Conservation (phyloP, 495 filamentous ascomycete species). For the Podospora comata region DNA sequence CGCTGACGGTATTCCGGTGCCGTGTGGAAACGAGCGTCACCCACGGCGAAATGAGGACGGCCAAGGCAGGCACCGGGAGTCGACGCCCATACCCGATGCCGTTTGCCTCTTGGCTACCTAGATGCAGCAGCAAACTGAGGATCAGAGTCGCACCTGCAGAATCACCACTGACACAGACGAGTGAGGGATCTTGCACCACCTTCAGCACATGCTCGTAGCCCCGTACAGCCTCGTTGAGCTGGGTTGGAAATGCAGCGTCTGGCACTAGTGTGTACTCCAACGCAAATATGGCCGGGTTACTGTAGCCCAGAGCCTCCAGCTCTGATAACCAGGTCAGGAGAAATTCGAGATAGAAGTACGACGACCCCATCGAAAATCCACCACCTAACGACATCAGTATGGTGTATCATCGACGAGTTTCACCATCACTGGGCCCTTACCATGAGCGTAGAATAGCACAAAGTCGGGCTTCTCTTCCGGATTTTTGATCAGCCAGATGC, state of each 20-base stretch:
- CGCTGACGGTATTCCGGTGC: slow-evolving; percentile 56
- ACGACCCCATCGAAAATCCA: slow-evolving; percentile 73
- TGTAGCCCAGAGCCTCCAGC: slow-evolving; percentile 56
- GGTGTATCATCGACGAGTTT: not conserved
- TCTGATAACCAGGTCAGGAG: slow-evolving; percentile 61
- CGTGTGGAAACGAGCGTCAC: slow-evolving; percentile 54
- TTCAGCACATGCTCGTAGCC: slow-evolving; percentile 66
- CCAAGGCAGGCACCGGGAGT: slow-evolving; percentile 46
- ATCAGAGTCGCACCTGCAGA: slow-evolving; percentile 71
- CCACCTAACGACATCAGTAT: slow-evolving; percentile 46
- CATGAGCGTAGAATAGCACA: slow-evolving; percentile 71
- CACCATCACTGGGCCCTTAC: slow-evolving; percentile 36
- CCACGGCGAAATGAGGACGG: slow-evolving; percentile 59
- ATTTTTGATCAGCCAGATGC: slow-evolving; percentile 60
- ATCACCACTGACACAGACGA: slow-evolving; percentile 65
- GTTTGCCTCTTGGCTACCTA: slow-evolving; percentile 36
- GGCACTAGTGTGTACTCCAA: slow-evolving; percentile 79
- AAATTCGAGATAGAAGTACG: slow-evolving; percentile 80
- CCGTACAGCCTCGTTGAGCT: slow-evolving; percentile 60
- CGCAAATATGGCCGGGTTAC: slow-evolving; percentile 72
- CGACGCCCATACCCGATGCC: slow-evolving; percentile 17
- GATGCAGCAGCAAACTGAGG: slow-evolving; percentile 61
- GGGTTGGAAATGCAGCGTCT: slow-evolving; percentile 63
- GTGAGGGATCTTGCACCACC: slow-evolving; percentile 48
- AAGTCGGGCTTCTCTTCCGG: slow-evolving; percentile 57